phyloP scores from a whole-genome alignment of 192 early-diverging fungal species.

The Coemansia sp. region DNA sequence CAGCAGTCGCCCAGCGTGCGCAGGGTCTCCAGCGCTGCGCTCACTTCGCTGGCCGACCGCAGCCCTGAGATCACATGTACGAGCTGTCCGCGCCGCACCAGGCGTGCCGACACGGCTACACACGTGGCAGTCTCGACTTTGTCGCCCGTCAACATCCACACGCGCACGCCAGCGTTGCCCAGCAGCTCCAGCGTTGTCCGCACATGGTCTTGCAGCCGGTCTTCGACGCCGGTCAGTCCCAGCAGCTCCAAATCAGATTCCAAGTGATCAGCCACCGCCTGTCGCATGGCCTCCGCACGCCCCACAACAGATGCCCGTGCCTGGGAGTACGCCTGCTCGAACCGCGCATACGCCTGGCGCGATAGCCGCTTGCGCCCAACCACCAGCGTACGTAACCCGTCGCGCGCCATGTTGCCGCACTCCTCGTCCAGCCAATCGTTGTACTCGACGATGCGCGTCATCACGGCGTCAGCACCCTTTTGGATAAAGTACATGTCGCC shows the following conservation, averaged over 20 bases:
- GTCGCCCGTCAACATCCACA: constrained; percentile 99
- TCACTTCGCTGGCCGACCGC: constrained; percentile 46
- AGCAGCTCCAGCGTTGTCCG: constrained; percentile 84
- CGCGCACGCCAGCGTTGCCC: constrained; percentile 85
- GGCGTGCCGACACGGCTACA: constrained; percentile 89
- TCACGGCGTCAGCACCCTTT: constrained; percentile 94
- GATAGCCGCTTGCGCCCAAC: constrained; percentile 82
- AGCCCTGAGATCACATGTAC: constrained; percentile 79
- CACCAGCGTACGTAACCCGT: constrained; percentile 92
- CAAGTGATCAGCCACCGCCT: constrained; percentile 63
- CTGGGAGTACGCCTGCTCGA: constrained; percentile 62
- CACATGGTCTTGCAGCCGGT: constrained; percentile 93
- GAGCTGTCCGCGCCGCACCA: constrained; percentile 82
- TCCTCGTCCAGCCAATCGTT: constrained; percentile 98
- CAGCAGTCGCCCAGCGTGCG: constrained; percentile 71
- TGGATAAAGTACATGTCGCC: constrained; percentile 86
- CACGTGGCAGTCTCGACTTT: constrained; percentile 97
- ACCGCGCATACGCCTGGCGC: constrained; percentile 67
- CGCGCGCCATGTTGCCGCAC: constrained; percentile 94
- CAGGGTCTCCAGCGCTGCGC: constrained; percentile 73
- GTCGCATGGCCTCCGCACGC: constrained; percentile 68
- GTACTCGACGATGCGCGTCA: constrained; percentile 83
- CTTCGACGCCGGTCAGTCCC: constrained; percentile 94
- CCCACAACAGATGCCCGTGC: constrained; percentile 73
- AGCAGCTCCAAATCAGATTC: constrained; percentile 88